Evolutionary conservation across 257 asterid species (phyloP), one percentile per base, ranked within the genome.

Genomic region (Salvia miltiorrhiza): DNA sequence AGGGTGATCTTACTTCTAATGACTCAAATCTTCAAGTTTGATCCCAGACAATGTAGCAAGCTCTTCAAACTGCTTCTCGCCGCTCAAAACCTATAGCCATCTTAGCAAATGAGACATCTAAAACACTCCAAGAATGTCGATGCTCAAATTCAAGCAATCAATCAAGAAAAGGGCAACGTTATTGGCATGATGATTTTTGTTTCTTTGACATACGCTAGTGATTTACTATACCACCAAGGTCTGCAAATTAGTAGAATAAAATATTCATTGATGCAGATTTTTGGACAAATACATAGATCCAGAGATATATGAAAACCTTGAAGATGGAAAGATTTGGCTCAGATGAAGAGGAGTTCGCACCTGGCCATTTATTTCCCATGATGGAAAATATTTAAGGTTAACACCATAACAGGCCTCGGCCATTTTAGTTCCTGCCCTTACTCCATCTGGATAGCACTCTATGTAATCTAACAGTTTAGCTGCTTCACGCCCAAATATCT

Each of bases 401-500:
- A 77, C 72, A 32, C 78, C 86, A 21, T 24, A 45, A 82, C 98
- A 93, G 30, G 90, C 96, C 61, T 88, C 63, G 39, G 82, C 88
- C 80, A 93, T 93, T 71, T 69, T 70, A 68, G 76, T 77, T 64
- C 97, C 95, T 79, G 68, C 76, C 75, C 59, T 81, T 65, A 85
- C 68, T 64, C 97, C 97, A 71, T 87, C 77, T 32, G 97, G 98
- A 70, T 78, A 93, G 88, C 98, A 93, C 79, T 93, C 96, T 45
- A 90, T 81, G 68, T 90, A 90, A 73, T 93, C 84, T 81, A 93
- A 79, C 53, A 90, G 69, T 76, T 85, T 72, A 32, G 93, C 84
- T 26, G 95, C 98, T 78, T 88, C 97, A 23, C 65, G 85, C 60
- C 98, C 98, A 77, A 93, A 93, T 81, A 88, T 83, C 98, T 90